Evolutionary conservation across 306 rosid genomes (phyloP), one percentile per base, ranked within the genome.

Genomic region (Betula pendula): DNA sequence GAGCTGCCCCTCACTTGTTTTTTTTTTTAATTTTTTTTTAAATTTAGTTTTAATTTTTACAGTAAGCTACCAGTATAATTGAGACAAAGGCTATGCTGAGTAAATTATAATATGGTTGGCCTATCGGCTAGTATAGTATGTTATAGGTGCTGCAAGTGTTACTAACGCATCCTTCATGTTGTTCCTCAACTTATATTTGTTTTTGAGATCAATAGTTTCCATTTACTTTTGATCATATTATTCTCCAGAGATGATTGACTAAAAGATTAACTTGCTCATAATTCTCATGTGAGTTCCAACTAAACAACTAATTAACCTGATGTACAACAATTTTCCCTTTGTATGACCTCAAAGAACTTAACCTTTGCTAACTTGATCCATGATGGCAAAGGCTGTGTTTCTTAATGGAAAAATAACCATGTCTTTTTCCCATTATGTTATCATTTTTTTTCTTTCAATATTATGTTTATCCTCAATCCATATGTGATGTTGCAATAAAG

Each of bases 51-150:
- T 12, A 60, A 27, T 5, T 2, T 14, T 60, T 13, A 29, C 35
- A 60, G 25, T 69, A 51, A 68, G 31, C 76, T n/a, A n/a, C 74
- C 13, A 55, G 13, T 25, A 65, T 47, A 50, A 29, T 48, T 66
- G 49, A 55, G 70, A 75, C 62, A 38, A 72, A 11, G 44, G 48
- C 40, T 72, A 38, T 12, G 8, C n/a, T 55, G 40, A 24, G 43
- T 49, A 53, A 2, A 53, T 51, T 50, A 43, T 59, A 40, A 17
- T 65, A 14, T 33, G 43, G 75, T 38, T 38, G 27, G 10, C 35
- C 20, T 29, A 14, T 15, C 9, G 14, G 0, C 16, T 56, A 29
- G 68, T 29, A 60, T 29, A 60, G 38, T 42, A 31, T 60, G 67
- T 48, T 45, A 51, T 65, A 19, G 22, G 27, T 35, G 27, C 27